Evolutionary conservation across 1,284 basidiomycete genomes (phyloP).

Genomic region (Fomitopsis schrenkii): DNA sequence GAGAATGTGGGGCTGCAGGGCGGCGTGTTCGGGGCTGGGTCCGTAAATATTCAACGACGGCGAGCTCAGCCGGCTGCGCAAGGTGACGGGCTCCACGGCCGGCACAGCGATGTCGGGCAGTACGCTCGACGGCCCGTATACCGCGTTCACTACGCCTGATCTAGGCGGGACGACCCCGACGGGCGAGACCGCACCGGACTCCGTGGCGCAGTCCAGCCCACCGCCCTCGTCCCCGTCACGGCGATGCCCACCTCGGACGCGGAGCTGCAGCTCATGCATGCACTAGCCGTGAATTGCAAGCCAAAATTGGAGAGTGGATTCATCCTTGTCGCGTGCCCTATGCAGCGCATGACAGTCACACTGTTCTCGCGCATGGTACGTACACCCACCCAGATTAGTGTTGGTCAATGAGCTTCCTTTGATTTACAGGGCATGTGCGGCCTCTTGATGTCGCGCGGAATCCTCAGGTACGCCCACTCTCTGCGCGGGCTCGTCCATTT

Average conservation of each 20-base stretch:
- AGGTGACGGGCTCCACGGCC: constrained; percentile 46
- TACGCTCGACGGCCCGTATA: constrained; percentile 34
- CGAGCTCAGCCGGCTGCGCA: constrained; percentile 34
- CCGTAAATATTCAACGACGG: constrained; percentile 31
- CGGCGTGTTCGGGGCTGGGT: constrained; percentile 17
- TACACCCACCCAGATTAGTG: too few relatives aligned
- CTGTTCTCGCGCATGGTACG: too few relatives aligned
- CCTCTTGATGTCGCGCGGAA: too few relatives aligned
- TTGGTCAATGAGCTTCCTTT: too few relatives aligned
- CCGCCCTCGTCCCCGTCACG: constrained; percentile 62
- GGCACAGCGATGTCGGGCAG: constrained; percentile 38
- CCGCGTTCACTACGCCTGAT: constrained; percentile 65
- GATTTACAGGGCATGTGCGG: too few relatives aligned
- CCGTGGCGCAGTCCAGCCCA: constrained; percentile 29
- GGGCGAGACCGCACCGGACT: constrained; percentile 22
- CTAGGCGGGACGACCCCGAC: constrained; percentile 30
- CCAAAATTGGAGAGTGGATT: too few relatives aligned
- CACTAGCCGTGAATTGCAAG: too few relatives aligned
- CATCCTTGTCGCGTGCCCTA: too few relatives aligned
- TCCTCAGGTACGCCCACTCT: too few relatives aligned
- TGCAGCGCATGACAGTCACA: too few relatives aligned
- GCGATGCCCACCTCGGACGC: constrained; percentile 65
- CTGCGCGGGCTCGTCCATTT: too few relatives aligned
- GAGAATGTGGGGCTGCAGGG: constrained; percentile 40
- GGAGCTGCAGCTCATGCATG: constrained; percentile 67